Conservation (phyloP, 345 rosid genomes). For the Isatis tinctoria region DNA sequence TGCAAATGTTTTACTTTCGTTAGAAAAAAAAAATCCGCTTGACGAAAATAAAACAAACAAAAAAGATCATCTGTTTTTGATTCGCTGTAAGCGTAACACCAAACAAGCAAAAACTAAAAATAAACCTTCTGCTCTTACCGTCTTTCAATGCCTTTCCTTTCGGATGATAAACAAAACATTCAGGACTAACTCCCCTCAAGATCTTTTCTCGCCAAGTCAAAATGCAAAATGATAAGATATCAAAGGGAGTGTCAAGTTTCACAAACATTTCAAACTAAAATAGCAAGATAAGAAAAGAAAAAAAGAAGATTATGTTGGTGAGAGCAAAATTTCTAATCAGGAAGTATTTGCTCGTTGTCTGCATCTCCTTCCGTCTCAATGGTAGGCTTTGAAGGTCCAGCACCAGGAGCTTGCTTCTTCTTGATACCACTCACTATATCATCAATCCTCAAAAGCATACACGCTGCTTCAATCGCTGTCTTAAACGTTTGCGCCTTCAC, state of each 20-base stretch:
- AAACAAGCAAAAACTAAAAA: no score
- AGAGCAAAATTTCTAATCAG: conserved; percentile 43
- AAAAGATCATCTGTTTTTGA: background rate
- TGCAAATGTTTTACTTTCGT: no score
- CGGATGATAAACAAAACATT: background rate
- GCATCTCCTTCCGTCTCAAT: conserved; percentile 94
- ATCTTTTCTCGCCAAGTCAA: background rate
- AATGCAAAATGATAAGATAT: conserved; percentile 5
- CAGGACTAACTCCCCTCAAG: background rate
- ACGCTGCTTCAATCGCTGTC: conserved; percentile 91
- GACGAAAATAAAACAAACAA: no score
- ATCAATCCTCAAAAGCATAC: conserved; percentile 91
- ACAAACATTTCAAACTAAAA: conserved; percentile 2
- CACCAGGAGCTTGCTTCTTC: conserved; percentile 87
- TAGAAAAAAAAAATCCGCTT: no score
- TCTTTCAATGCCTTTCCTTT: background rate
- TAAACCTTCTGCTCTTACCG: background rate
- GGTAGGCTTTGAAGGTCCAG: conserved; percentile 63
- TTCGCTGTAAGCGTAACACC: no score
- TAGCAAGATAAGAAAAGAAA: background rate
- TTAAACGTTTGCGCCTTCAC: conserved; percentile 95
- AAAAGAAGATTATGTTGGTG: background rate
- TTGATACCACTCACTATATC: conserved; percentile 98
- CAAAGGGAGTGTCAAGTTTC: conserved; percentile 3
- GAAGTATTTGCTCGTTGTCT: conserved; percentile 84